Percentiles rank a stretch among this genome's conserved stretches.
Conservation (phyloP, 805 yeast genomes). For the Schwanniomyces yamadae region DNA sequence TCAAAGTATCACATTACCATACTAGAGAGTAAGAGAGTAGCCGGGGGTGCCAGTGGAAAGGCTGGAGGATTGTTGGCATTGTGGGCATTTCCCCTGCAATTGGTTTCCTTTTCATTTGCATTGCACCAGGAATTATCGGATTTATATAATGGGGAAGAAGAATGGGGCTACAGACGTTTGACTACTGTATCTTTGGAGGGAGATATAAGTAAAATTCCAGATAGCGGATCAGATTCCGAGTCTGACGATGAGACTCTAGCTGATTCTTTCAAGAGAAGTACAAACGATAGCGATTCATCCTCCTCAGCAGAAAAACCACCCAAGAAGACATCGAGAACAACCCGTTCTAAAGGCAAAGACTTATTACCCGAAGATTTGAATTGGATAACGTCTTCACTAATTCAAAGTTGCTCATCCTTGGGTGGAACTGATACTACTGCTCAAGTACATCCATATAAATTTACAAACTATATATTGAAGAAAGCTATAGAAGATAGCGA, state of each 20-base stretch:
- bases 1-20: conserved; percentile 77
- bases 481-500: conserved; percentile 67
- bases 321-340: conserved; percentile 32
- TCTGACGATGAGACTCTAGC: conserved; percentile 8
- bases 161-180: conserved; percentile 91
- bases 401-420: conserved; percentile 71
- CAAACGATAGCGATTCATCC: conserved; percentile 14
- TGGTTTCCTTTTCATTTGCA: conserved; percentile 83
- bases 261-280: conserved; percentile 12
- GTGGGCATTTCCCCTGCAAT: conserved; percentile 96
- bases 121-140: conserved; percentile 82
- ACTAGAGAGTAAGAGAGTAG: conserved; percentile 86
- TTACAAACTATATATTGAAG: conserved; percentile 78
- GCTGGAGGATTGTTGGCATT: conserved; percentile 94
- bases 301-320: conserved; percentile 26
- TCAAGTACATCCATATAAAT: conserved; percentile 93
- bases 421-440: conserved; percentile 91
- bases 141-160: conserved; percentile 74
- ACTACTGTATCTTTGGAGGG: conserved; percentile 88
- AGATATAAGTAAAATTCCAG: conserved; percentile 47
- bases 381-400: conserved; percentile 70
- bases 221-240: conserved; percentile 16
- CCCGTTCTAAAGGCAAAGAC: conserved; percentile 19
- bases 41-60: conserved; percentile 96
- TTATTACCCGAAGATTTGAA: conserved; percentile 60